Base-by-base conservation (phyloP, 768 basidiomycete species). In the Lenzites betulinus region DNA sequence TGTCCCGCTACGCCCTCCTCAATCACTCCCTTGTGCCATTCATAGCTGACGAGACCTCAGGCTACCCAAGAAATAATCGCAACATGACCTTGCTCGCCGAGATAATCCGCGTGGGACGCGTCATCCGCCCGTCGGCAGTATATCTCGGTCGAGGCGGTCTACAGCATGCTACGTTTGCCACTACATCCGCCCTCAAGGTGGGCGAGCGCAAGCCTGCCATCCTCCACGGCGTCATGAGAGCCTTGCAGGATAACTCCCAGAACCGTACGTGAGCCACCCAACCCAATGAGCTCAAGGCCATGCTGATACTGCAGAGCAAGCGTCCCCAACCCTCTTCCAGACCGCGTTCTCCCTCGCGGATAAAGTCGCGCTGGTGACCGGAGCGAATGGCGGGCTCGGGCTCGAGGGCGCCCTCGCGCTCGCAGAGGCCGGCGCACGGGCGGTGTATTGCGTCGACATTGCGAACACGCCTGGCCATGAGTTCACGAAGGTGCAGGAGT, bases 361-460 rank as follows among this genome's bases (percentile, higher is more conserved):
- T 61, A 67, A 71, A 11, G 74, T 76, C 25, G 75, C 69, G 16
- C 66, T 78, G 43, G 75, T 79, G 13, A 72, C 75, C 6, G 77
- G 77, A 3, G 78, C 62, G 4, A 73, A 75, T 54, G 71, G 76
- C 26, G 78, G 90, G 0, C 79, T 93, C 15, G 92, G 92, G 1
- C 82, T 93, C 13, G 91, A 93, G 74, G 87, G 88, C 84, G 88
- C 89, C 22, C 74, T 92, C 50, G 83, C 85, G 2, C 74, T 92
- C 36, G 81, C 82, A 41, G 90, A 92, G 75, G 85, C 83, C 9
- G 90, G 90, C 20, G 87, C 87, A 12, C 67, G 67, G 8, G 85
- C 77, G 0, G 78, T 90, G 12, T 89, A 90, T 69, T 89, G 87
- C 65, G 72, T 89, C 5, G 89, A 90, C 69, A 74, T 90, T 7